Base-by-base conservation (phyloP, 1,139 yeast genomes). In the Geotrichum citri-aurantii region DNA sequence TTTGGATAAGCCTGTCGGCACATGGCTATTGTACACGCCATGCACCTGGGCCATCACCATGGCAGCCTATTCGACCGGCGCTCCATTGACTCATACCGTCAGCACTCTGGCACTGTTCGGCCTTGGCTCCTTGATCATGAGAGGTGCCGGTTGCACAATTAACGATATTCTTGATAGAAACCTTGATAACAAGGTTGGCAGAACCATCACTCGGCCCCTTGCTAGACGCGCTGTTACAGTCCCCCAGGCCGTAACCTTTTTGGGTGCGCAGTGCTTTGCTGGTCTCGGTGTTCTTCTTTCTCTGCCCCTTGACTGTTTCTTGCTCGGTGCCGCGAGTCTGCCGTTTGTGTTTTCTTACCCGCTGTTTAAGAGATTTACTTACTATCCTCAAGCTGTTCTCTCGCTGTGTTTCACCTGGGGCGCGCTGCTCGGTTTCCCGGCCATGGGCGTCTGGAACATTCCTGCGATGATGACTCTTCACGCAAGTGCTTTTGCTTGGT, bases 141-240 rank as follows among this genome's bases (percentile, higher is more conserved):
- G 99, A 72, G 97, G 98, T 47, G 98, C 97, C 1, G 99, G 99
- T 0, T 95, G 99, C 71, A 92, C 96, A 0, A 86, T 95, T 59
- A 95, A 95, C 69, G 99, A 95, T 71, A 77, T 92, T 57, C 77
- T 86, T 70, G 99, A 95, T 70, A 77, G 92, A 59, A 79, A 92
- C 62, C 77, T 92, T 58, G 99, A 95, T 68, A 79, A 81, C 63
- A 82, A 90, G 70, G 99, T 95, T 2, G 86, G 87, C 10, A 80
- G 99, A 65, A 92, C 99, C 0, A 81, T 85, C 59, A 90, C 85
- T 67, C 78, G 99, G 65, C 99, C 99, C 11, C 79, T 95, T 52
- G 95, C 99, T 0, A 83, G 96, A 50, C 93, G 96, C 0, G 78
- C 93, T 62, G 91, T 95, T 10, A 69, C 86, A 0, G 81, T 83